Evolutionary conservation across 2,329 filamentous ascomycete genomes (phyloP), one percentile per base, ranked within the genome.

Genomic region (Monosporascus sp.): DNA sequence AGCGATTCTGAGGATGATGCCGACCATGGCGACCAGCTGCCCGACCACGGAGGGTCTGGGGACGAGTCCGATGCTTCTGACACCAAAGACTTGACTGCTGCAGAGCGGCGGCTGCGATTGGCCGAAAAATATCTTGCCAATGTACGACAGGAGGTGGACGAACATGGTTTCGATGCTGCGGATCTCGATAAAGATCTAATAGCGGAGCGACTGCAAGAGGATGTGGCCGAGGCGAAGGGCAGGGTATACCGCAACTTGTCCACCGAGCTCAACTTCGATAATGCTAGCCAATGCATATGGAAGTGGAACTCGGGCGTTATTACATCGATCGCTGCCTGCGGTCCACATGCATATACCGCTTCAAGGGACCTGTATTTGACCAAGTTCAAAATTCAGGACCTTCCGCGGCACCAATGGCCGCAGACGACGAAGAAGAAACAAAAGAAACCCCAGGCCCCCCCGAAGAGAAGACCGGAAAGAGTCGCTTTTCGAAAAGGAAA

Each of bases 61-160:
- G 72, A 73, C 50, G 75, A 72, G 14, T 83, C 81, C 25, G 79
- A 79, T 36, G 42, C 42, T 27, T 89, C 86, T 1, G 88, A 87
- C n/a, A 83, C 84, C 56, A 89, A 90, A 57, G 84, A 83, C 58
- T 93, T 97, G 75, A 97, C 94, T 22, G 91, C 88, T 1, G 92
- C 90, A 37, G 91, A 97, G 67, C 86, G 90, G 70, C 82, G 94
- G 62, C 73, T 96, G 64, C 84, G 90, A 59, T 80, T 99, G 27
- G 94, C 94, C 31, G 90, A 97, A 73, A 85, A 89, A 64, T 97
- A 99, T 69, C 81, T 99, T 51, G 88, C 96, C 51, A 96, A 96
- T 67, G 85, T 97, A 57, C 84, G 88, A 64, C 82, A 88, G 64
- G 88, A 96, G 60, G 85, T 90, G 25, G 70, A 77, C 62, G 88